Percentiles rank a stretch among this genome's conserved stretches.
These are phyloP conservation scores for Sporisorium exsertum DNA, from an alignment of 1,284 basidiomycete genomes.

Conservation along the genomic window DNA sequence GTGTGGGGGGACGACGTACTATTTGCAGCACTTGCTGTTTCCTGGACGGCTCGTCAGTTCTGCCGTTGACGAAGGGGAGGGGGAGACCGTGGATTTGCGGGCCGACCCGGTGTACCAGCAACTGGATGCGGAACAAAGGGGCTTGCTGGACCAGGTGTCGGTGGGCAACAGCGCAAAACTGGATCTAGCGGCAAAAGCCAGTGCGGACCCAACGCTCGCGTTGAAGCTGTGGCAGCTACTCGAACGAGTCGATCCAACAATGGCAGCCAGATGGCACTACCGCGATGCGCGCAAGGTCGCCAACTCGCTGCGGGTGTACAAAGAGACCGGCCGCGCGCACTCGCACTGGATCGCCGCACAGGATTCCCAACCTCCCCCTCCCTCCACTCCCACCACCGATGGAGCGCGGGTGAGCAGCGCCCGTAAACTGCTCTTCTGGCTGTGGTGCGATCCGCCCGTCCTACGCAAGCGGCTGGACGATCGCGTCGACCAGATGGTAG, in stretches of 20 bases:
- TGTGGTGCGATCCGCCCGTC: conserved; percentile 80
- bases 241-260: conserved; percentile 77
- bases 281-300: conserved; percentile 89
- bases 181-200: conserved; percentile 7
- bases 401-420: conserved; percentile 61
- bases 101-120: background rate
- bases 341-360: conserved; percentile 79
- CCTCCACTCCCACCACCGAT: background rate
- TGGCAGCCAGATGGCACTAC: conserved; percentile 94
- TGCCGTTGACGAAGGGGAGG: background rate
- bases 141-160: conserved; percentile 11
- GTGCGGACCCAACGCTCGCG: conserved; percentile 7
- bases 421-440: conserved; percentile 88
- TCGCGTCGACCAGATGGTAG: conserved; percentile 89
- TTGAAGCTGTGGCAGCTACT: conserved; percentile 78
- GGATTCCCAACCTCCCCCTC: background rate
- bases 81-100: conserved; percentile 10
- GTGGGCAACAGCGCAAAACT: conserved; percentile 6
- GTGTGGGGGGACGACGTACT: conserved; percentile 96
- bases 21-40: conserved; percentile 86
- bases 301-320: conserved; percentile 82
- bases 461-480: conserved; percentile 80
- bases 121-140: background rate
- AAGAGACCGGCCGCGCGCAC: conserved; percentile 77
- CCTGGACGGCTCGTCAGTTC: conserved; percentile 68